Percentiles rank a stretch among this genome's conserved stretches.
Evolutionary conservation across 352 stramenopile genomes (phyloP).

Genomic region (Phytophthora multivora): DNA sequence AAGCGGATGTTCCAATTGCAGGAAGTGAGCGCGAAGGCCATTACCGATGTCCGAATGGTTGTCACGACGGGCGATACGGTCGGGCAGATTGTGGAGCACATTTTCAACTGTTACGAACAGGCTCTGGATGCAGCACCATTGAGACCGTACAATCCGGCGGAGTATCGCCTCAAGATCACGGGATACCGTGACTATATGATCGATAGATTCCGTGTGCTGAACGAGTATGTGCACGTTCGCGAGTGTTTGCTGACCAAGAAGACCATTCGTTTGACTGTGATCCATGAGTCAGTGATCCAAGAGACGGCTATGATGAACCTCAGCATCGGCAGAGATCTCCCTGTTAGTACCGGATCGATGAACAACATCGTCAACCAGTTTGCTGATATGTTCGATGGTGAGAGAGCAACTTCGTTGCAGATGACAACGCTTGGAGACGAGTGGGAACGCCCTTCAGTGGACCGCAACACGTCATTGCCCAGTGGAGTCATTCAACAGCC

Average conservation of each 20-base stretch:
- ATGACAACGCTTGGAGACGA: conserved; percentile 80
- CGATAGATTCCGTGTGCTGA: conserved; percentile 79
- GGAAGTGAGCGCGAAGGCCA: conserved; percentile 82
- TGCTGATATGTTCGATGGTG: conserved; percentile 58
- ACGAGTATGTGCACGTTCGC: conserved; percentile 89
- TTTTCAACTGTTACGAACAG: conserved; percentile 90
- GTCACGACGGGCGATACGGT: conserved; percentile 83
- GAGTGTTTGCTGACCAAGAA: conserved; percentile 89
- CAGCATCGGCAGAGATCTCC: conserved; percentile 71
- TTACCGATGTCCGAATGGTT: conserved; percentile 88
- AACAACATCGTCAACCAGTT: conserved; percentile 57
- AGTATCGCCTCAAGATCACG: conserved; percentile 88
- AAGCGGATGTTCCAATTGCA: conserved; percentile 85
- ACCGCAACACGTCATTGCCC: conserved; percentile 42
- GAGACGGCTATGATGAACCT: conserved; percentile 81
- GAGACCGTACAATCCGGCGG: conserved; percentile 73
- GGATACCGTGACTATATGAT: conserved; percentile 88
- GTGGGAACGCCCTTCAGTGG: conserved; percentile 56
- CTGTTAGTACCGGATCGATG: conserved; percentile 36
- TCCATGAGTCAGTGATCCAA: conserved; percentile 88
- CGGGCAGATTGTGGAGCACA: conserved; percentile 88
- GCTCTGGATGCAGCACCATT: conserved; percentile 75
- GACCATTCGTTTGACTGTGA: conserved; percentile 80
- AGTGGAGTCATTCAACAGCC: conserved; percentile 68
- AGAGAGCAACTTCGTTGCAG: conserved; percentile 62